Percentiles rank a stretch among this genome's conserved stretches.
Conservation (phyloP, 2,329 filamentous ascomycete genomes). For the Xylariaceae sp. region DNA sequence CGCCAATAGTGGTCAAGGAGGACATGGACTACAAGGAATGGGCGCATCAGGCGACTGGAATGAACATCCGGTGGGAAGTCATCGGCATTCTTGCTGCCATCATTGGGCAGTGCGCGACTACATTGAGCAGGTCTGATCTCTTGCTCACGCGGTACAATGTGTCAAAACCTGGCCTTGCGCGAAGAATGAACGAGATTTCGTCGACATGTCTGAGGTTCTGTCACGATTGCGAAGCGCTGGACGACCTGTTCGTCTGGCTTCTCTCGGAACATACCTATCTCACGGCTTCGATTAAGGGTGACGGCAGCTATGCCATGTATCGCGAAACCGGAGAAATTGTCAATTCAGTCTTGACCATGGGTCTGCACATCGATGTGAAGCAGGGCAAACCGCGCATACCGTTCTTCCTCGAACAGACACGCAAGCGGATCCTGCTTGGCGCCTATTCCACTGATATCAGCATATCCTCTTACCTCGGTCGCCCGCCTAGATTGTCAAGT, state of each 20-base stretch:
- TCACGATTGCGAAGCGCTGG: conserved; percentile 33
- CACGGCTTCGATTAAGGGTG: conserved; percentile 28
- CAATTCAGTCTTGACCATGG: conserved; percentile 32
- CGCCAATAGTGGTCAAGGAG: conserved; percentile 27
- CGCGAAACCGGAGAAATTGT: conserved; percentile 31
- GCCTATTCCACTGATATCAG: conserved; percentile 34
- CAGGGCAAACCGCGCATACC: conserved; percentile 28
- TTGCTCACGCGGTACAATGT: conserved; percentile 30
- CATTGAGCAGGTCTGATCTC: conserved; percentile 27
- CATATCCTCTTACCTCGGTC: conserved; percentile 32
- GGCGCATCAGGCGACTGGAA: conserved; percentile 29
- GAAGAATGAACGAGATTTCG: conserved; percentile 30
- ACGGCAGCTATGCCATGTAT: conserved; percentile 31
- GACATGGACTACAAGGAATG: conserved; percentile 30
- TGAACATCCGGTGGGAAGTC: conserved; percentile 36
- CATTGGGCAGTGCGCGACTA: conserved; percentile 29
- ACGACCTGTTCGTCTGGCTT: conserved; percentile 35
- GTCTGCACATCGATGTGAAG: conserved; percentile 33
- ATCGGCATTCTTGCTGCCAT: conserved; percentile 33
- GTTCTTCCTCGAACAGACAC: conserved; percentile 33
- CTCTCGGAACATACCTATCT: conserved; percentile 27
- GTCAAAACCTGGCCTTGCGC: conserved; percentile 27
- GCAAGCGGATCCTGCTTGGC: conserved; percentile 26
- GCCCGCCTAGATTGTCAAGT: conserved; percentile 34
- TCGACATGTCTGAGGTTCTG: conserved; percentile 33